phyloP scores from a whole-genome alignment of 768 basidiomycete genomes.

The Nidularia pulvinata region DNA sequence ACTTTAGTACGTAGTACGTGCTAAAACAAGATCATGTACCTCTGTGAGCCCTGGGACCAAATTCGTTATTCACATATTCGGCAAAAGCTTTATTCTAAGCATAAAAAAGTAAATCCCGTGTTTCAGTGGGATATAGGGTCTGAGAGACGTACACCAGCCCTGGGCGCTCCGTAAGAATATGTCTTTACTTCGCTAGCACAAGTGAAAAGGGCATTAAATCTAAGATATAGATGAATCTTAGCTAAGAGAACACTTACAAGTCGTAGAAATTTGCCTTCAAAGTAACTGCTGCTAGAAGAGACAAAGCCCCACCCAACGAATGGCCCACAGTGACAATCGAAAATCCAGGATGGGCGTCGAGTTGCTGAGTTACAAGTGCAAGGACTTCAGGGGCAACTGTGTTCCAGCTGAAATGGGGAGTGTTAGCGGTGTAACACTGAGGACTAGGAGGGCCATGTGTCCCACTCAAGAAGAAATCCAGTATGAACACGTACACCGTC shows the following conservation, averaged over 20 bases:
- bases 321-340: conserved; percentile 48
- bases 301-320: conserved; percentile 53
- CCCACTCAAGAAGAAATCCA: conserved; percentile 51
- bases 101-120: not conserved
- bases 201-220: not conserved
- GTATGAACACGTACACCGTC: conserved; percentile 42
- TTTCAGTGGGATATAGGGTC: not conserved
- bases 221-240: not conserved
- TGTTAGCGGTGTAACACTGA: not conserved
- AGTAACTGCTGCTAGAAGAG: conserved; percentile 44
- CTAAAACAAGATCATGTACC: conserved; percentile 21
- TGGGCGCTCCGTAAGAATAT: conserved; percentile 52
- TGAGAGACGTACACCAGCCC: conserved; percentile 36
- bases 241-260: conserved; percentile 11
- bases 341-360: conserved; percentile 30
- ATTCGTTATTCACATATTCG: conserved; percentile 37
- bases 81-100: conserved; percentile 47
- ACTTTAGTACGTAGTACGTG: not conserved
- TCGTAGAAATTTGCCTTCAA: conserved; percentile 39
- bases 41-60: conserved; percentile 38
- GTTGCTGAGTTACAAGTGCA: conserved; percentile 28
- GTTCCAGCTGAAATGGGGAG: conserved; percentile 40
- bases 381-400: conserved; percentile 40
- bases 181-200: conserved; percentile 27
- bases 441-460: too few relatives aligned